phyloP scores from a whole-genome alignment of 768 basidiomycete genomes.

The Gloeophyllum trabeum region DNA sequence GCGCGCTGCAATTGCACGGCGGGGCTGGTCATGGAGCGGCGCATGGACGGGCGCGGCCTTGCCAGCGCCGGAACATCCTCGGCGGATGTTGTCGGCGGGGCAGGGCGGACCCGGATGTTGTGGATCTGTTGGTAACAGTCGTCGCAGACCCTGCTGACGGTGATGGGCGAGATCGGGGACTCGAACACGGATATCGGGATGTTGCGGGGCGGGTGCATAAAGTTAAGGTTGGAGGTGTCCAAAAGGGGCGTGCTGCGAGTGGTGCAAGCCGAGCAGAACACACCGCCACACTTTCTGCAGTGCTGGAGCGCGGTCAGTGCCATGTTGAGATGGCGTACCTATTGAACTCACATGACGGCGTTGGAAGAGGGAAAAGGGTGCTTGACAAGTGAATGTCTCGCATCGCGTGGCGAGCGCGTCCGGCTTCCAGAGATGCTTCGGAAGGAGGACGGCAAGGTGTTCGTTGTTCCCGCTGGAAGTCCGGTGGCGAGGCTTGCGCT shows the following conservation, averaged over 20 bases:
- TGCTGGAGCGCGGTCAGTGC: conserved; percentile 33
- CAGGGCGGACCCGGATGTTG: conserved; percentile 34
- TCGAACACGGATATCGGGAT: conserved; percentile 47
- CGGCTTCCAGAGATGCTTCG: conserved; percentile 67
- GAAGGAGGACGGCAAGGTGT: conserved; percentile 69
- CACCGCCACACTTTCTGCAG: conserved; percentile 76
- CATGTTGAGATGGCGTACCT: neutral
- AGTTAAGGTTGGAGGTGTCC: conserved; percentile 60
- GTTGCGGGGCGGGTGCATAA: conserved; percentile 62
- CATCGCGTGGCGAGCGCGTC: conserved; percentile 51
- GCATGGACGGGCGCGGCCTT: conserved; percentile 22
- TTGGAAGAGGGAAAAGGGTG: conserved; percentile 45
- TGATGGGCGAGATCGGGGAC: conserved; percentile 48
- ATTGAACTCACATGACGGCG: neutral
- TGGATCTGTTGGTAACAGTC: conserved; percentile 71
- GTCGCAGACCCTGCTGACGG: conserved; percentile 57
- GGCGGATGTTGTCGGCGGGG: conserved; percentile 1
- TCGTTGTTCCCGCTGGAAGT: conserved; percentile 40
- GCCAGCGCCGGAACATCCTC: neutral
- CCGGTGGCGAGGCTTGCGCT: no score
- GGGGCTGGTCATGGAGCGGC: conserved; percentile 17
- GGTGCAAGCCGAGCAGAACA: conserved; percentile 60
- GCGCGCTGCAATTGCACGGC: no score
- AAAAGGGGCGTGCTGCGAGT: conserved; percentile 50
- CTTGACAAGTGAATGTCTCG: conserved; percentile 65